Base-by-base conservation (phyloP, 352 stramenopile species). In the Pythium utonaiense region DNA sequence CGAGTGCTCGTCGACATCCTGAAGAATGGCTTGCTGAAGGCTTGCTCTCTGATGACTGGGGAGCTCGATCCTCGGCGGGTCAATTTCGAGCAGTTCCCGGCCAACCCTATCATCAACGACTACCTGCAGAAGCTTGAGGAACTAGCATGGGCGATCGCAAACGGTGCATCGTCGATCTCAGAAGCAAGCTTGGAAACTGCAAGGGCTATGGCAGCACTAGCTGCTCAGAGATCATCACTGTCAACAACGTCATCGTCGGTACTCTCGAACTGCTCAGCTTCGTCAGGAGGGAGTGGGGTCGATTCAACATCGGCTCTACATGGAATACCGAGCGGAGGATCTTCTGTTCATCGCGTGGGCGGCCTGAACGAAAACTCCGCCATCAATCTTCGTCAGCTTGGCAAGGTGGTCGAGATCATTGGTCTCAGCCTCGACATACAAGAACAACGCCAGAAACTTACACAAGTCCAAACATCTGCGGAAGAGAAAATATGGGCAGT, bases 1-100 rank as follows among this genome's bases (percentile, higher is more conserved):
- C 86, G 88, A 50, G 77, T 83, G 0, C 77, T 91, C 19, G 88
- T 89, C 40, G 63, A 77, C 5, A 42, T 96, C 14, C 55, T 96
- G 1, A 78, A 77, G 10, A 77, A 75, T 44, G 86, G 93, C 34
- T 57, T 94, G 3, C 62, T 93, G 16, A 91, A 83, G 52, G 71
- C 76, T 24, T 71, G 77, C 0, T 78, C 87, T 24, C 40, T 78
- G 7, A 45, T 67, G 14, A 53, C 62, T 9, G 54, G 59, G 40
- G 68, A 74, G 6, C 51, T 55, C 1, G 61, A 71, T 17, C 31
- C 59, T 19, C 28, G 24, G 8, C 52, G 72, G 24, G 31, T 75
- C 7, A 69, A 88, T 47, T 52, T 78, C 4, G 75, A 89, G 24
- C 49, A 48, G 4, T 70, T 79, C 22, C 57, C 90, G 62, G 40